Base-by-base conservation (phyloP, 352 stramenopile species). In the Albugo laibachii region DNA sequence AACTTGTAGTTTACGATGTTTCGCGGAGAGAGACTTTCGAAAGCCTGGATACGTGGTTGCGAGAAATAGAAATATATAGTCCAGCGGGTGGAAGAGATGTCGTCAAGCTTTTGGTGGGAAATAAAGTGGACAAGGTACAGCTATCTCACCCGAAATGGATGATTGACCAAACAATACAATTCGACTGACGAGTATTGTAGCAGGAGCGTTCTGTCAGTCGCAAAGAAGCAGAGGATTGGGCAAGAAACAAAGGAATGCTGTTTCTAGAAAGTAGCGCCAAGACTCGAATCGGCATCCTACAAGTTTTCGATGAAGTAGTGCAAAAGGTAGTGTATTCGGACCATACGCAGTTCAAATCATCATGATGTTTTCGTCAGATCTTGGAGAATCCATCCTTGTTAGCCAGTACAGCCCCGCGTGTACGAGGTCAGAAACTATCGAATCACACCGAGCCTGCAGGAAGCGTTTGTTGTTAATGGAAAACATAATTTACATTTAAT, bases 221-320 rank as follows among this genome's bases (percentile, higher is more conserved):
- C 31, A 85, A 94, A 58, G 80, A 96, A 63, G 93, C 86, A 3
- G 92, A 98, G 53, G 88, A 93, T 48, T 98, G 93, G 89, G 94
- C 93, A 20, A 64, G 91, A 48, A 93, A 76, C 47, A 95, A 97
- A 63, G 94, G 93, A 41, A 98, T 98, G 93, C 61, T 98, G 19
- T 98, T 98, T 63, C 73, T 98, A 42, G 94, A 98, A 63, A 95
- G 92, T 50, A 97, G 91, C 49, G 92, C 92, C 10, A 97, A 97
- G 65, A 97, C 92, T 54, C 80, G 80, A 51, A 85, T 92, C 47
- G 89, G 89, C 31, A 95, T 97, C 49, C 86, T 94, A 59, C 85
- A 97, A 72, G 78, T 92, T 46, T 98, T 98, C 62, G 93, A 95
- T 58, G 94, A 98, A 77, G 89, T 97, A 40, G 91, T 98, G 27